A percentile compares a stretch with the other conserved stretches of the same genome.
Conservation (phyloP, 1,139 yeast genomes). For the Fermentozyma sake region DNA sequence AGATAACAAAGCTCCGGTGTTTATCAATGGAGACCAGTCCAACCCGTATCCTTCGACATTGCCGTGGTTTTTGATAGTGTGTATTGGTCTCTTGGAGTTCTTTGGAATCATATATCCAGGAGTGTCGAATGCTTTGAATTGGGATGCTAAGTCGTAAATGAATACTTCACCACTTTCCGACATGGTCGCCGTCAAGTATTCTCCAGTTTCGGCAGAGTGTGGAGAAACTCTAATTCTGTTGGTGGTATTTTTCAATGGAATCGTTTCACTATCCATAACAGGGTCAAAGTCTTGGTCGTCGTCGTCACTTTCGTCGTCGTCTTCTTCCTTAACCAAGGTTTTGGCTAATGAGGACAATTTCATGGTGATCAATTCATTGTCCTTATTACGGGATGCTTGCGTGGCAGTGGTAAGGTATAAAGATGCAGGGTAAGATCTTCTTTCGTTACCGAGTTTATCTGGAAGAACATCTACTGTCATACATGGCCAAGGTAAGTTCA, state of each 20-base stretch:
- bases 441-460: conserved; percentile 79
- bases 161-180: conserved; percentile 87
- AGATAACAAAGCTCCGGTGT: conserved; percentile 75
- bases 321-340: conserved; percentile 78
- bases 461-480: conserved; percentile 85
- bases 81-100: conserved; percentile 70
- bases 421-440: conserved; percentile 87
- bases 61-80: conserved; percentile 87
- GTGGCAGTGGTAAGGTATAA: conserved; percentile 87
- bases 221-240: conserved; percentile 88
- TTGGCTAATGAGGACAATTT: conserved; percentile 78
- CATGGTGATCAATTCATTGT: conserved; percentile 82
- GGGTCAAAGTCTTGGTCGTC: conserved; percentile 81
- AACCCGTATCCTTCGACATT: conserved; percentile 95
- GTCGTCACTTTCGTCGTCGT: conserved; percentile 63
- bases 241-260: conserved; percentile 78
- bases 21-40: conserved; percentile 90
- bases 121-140: conserved; percentile 75
- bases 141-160: conserved; percentile 77
- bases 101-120: conserved; percentile 86
- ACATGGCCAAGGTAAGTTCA: conserved; percentile 96
- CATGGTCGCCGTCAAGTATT: conserved; percentile 84
- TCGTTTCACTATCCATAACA: conserved; percentile 73
- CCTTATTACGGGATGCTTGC: conserved; percentile 83
- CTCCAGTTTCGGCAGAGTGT: conserved; percentile 69